phyloP scores from a whole-genome alignment of 1,139 yeast genomes.

The Debaryomycetaceae sp. region DNA sequence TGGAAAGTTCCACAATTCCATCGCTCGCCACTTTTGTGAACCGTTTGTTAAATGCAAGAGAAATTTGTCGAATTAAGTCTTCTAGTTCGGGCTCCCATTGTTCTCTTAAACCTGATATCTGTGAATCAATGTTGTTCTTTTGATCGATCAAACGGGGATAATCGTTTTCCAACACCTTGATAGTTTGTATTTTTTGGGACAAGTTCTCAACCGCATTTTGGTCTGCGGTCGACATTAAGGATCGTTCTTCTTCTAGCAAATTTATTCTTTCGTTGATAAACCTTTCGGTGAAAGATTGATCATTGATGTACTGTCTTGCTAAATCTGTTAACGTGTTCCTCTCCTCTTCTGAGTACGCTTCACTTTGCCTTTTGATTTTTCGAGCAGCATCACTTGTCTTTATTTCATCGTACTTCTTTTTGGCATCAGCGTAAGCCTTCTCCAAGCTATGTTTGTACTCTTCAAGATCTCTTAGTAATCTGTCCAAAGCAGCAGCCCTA shows the following conservation, averaged over 20 bases:
- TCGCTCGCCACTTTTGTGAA: constrained; percentile 78
- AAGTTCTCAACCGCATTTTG: constrained; percentile 33
- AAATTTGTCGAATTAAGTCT: constrained; percentile 48
- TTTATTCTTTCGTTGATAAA: constrained; percentile 28
- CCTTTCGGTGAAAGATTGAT: constrained; percentile 39
- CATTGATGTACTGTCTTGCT: constrained; percentile 42
- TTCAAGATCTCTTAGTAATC: constrained; percentile 33
- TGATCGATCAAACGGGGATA: constrained; percentile 32
- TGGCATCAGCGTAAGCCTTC: constrained; percentile 36
- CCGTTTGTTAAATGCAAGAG: constrained; percentile 59
- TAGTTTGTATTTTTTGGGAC: constrained; percentile 26
- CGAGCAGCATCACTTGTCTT: constrained; percentile 44
- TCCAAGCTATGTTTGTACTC: constrained; percentile 24
- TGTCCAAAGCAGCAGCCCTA: constrained; percentile 26
- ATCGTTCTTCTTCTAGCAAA: constrained; percentile 37
- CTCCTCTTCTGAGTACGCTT: constrained; percentile 39
- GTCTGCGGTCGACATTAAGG: constrained; percentile 38
- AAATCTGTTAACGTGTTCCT: constrained; percentile 38
- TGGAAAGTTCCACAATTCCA: constrained; percentile 68
- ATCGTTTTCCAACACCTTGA: constrained; percentile 23
- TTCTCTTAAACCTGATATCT: constrained; percentile 37
- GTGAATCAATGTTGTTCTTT: constrained; percentile 21
- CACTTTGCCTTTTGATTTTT: constrained; percentile 38
- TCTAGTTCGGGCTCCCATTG: constrained; percentile 62
- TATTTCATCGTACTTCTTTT: constrained; percentile 36